A percentile compares a stretch with the other conserved stretches of the same genome.
These are phyloP conservation scores for Globisporangium splendens DNA, from an alignment of 352 stramenopile species.

Conservation along the genomic window DNA sequence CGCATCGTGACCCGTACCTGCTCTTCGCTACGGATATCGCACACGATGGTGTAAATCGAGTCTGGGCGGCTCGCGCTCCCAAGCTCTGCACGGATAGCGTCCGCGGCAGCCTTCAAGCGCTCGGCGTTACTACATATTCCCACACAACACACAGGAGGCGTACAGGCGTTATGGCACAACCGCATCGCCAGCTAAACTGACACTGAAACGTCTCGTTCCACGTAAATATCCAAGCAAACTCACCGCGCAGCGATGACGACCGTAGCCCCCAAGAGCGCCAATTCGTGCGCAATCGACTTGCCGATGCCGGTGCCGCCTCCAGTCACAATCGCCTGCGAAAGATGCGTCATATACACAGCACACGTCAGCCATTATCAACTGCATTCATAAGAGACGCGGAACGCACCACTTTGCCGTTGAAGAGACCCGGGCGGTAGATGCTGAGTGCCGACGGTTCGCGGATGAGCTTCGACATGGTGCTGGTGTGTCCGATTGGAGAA, in stretches of 20 bases:
- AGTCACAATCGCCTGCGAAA: constrained; percentile 70
- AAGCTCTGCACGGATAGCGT: constrained; percentile 54
- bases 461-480: constrained; percentile 24
- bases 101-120: constrained; percentile 47
- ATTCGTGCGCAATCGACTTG: constrained; percentile 76
- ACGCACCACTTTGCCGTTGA: constrained; percentile 75
- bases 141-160: neutral
- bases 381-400: neutral
- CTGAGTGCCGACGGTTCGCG: constrained; percentile 44
- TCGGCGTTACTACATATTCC: constrained; percentile 62
- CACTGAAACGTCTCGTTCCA: too few species aligned
- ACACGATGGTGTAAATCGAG: constrained; percentile 52
- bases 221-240: too few species aligned
- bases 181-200: too few species aligned
- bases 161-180: neutral
- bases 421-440: constrained; percentile 64
- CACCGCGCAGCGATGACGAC: constrained; percentile 83
- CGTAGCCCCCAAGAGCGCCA: constrained; percentile 66
- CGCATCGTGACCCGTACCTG: constrained; percentile 21
- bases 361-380: too few species aligned
- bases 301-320: constrained; percentile 86
- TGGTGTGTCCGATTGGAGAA: neutral
- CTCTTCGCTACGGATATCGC: constrained; percentile 73
- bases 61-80: constrained; percentile 27
- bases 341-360: neutral